These are phyloP conservation scores for Cucumis sativus DNA, from an alignment of 306 rosid genomes.

Conservation along the genomic window DNA sequence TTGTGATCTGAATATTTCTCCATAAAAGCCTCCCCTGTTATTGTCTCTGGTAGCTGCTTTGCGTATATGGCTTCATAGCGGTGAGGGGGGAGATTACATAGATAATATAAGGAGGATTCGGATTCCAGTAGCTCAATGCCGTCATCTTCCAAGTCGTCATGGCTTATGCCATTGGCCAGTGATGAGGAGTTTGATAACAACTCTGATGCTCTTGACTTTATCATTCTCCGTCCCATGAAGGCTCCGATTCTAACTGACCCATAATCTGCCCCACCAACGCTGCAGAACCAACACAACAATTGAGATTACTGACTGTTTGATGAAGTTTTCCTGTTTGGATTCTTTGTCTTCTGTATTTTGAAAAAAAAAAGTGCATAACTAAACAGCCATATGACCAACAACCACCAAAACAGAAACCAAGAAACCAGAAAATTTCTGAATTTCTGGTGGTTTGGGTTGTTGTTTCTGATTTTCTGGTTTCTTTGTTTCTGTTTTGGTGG, in stretches of 20 bases:
- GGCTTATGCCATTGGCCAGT: conserved; percentile 32
- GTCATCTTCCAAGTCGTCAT: conserved; percentile 53
- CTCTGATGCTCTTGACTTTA: conserved; percentile 50
- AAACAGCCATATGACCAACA: too few species aligned
- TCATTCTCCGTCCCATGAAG: conserved; percentile 81
- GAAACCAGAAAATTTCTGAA: too few species aligned
- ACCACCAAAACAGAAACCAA: too few species aligned
- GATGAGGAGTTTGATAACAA: conserved; percentile 30
- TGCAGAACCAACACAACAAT: conserved; percentile 1
- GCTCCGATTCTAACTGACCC: conserved; percentile 65
- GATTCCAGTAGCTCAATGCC: conserved; percentile 54
- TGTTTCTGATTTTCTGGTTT: too few species aligned
- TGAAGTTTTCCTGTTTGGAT: background rate
- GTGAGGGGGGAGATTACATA: conserved; percentile 86
- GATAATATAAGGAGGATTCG: conserved; percentile 65
- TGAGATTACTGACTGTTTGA: background rate
- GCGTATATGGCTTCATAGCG: conserved; percentile 61
- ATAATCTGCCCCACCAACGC: conserved; percentile 57
- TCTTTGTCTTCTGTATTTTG: background rate
- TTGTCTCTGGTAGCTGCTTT: conserved; percentile 39
- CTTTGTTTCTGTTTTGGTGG: too few species aligned
- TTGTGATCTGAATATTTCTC: conserved; percentile 45
- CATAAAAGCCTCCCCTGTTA: conserved; percentile 51
- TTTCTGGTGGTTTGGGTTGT: too few species aligned
- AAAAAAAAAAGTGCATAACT: background rate